These are phyloP conservation scores for Trichoderma sp. DNA, from an alignment of 2,329 filamentous ascomycete genomes.

Conservation along the genomic window DNA sequence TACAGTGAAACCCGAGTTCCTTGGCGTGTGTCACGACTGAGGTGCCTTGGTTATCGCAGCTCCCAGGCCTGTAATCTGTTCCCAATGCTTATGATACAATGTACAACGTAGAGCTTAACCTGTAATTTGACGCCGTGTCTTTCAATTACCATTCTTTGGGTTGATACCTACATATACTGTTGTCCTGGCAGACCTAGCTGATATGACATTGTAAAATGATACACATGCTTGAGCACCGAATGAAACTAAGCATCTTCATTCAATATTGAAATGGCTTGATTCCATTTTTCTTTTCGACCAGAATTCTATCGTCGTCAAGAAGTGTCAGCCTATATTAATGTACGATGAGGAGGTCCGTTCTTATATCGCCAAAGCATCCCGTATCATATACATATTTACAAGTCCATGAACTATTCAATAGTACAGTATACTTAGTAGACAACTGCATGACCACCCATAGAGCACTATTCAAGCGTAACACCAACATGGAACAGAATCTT, in stretches of 20 bases:
- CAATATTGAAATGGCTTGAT: not conserved
- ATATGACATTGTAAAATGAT: not conserved
- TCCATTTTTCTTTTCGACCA: rapidly evolving
- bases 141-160: not conserved
- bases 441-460: not conserved
- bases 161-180: not conserved
- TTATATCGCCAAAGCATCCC: not conserved
- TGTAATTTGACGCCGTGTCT: not conserved
- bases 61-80: not conserved
- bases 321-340: not conserved
- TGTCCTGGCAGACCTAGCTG: not conserved
- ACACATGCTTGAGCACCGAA: not conserved
- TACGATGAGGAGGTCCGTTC: not conserved
- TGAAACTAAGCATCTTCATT: not conserved
- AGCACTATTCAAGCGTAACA: not conserved
- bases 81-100: not conserved
- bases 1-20: not conserved
- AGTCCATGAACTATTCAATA: not conserved
- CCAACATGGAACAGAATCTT: not conserved
- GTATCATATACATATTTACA: not conserved
- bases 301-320: not conserved
- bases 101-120: not conserved
- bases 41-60: not conserved
- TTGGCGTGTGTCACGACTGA: not conserved
- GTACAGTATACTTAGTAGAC: not conserved